Percentiles rank a stretch among this genome's conserved stretches.
These are phyloP conservation scores for Nemania diffusa DNA, from an alignment of 2,329 filamentous ascomycete genomes.

Conservation along the genomic window DNA sequence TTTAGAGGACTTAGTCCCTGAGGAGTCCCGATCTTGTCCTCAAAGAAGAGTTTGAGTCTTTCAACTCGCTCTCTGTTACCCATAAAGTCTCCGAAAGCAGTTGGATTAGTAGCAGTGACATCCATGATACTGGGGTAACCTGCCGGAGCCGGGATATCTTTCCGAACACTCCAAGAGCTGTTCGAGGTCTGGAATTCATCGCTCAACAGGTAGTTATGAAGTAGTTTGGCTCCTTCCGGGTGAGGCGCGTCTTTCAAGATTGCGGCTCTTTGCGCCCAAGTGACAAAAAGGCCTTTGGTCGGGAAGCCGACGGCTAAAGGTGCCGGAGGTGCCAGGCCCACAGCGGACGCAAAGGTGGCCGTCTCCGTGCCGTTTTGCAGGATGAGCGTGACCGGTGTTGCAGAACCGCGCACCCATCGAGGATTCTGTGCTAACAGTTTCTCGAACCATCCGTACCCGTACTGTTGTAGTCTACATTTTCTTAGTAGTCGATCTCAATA, in stretches of 20 bases:
- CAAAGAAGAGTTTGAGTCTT: conserved; percentile 26
- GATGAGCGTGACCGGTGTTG: conserved; percentile 18
- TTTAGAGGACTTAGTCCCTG: conserved; percentile 27
- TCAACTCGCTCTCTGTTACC: conserved; percentile 20
- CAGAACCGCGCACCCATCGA: conserved; percentile 28
- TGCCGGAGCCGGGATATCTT: conserved; percentile 15
- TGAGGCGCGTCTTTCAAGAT: conserved; percentile 29
- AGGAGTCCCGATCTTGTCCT: conserved; percentile 28
- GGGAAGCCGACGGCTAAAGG: conserved; percentile 19
- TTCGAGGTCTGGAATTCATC: conserved; percentile 14
- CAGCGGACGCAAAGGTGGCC: conserved; percentile 21
- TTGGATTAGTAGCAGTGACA: conserved; percentile 17
- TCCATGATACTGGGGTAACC: conserved; percentile 20
- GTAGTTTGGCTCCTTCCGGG: conserved; percentile 28
- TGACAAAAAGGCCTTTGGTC: conserved; percentile 22
- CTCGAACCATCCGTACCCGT: conserved; percentile 31
- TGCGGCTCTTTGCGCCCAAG: conserved; percentile 28
- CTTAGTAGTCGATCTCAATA: not conserved
- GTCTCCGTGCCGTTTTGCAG: conserved; percentile 13
- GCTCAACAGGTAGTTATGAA: conserved; percentile 26
- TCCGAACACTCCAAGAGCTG: conserved; percentile 22
- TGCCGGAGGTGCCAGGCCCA: conserved; percentile 4
- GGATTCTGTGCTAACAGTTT: conserved; percentile 26
- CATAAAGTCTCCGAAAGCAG: conserved; percentile 26
- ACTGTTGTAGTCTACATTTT: conserved; percentile 20